Percentiles rank a stretch among this genome's conserved stretches.
These are phyloP conservation scores for Pleurotus eryngii DNA, from an alignment of 768 basidiomycete species.

Conservation along the genomic window DNA sequence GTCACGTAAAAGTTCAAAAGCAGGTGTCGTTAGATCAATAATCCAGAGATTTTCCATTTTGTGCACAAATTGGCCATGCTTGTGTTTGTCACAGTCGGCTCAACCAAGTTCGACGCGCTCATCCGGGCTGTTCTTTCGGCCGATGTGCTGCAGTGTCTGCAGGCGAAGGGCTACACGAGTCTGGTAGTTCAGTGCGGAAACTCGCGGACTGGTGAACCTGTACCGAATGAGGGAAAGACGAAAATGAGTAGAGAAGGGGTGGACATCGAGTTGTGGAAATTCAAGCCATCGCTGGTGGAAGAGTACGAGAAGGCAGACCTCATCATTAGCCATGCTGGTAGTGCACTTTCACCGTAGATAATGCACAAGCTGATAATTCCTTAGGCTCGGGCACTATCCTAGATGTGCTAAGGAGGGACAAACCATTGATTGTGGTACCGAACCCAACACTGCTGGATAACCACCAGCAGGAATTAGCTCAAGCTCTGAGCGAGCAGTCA, in stretches of 20 bases:
- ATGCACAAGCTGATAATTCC: neutral
- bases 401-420: constrained; percentile 73
- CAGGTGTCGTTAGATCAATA: too few species aligned
- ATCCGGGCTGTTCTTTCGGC: constrained; percentile 56
- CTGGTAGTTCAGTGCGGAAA: constrained; percentile 81
- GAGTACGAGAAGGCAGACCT: constrained; percentile 68
- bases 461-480: constrained; percentile 89
- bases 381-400: constrained; percentile 93
- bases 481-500: constrained; percentile 53
- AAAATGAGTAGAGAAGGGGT: constrained; percentile 38
- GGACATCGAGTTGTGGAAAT: constrained; percentile 64
- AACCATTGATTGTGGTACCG: constrained; percentile 82
- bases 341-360: neutral
- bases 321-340: constrained; percentile 94
- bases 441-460: constrained; percentile 88
- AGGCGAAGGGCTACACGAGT: constrained; percentile 48
- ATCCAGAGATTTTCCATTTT: neutral
- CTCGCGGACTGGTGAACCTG: constrained; percentile 43
- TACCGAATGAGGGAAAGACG: constrained; percentile 14
- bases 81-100: constrained; percentile 84
- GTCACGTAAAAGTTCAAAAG: constrained; percentile 1
- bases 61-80: constrained; percentile 27
- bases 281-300: constrained; percentile 67
- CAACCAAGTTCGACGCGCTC: constrained; percentile 80
- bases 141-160: constrained; percentile 54